Base-by-base conservation (phyloP, 225 moss, liverwort and hornwort genomes). In the Anthoceros angustus region DNA sequence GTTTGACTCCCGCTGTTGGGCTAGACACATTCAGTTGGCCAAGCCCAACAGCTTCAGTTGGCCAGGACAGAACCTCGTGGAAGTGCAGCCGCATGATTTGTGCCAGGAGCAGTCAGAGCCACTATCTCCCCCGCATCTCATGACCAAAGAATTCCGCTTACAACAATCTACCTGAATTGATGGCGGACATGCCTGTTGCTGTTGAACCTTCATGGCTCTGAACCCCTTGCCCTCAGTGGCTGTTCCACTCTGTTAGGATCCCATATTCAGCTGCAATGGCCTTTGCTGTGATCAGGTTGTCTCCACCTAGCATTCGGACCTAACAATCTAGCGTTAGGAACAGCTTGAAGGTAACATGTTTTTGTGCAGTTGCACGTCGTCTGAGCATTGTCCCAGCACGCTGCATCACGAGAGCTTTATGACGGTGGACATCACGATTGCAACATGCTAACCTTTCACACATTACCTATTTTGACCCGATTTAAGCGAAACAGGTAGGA, bases 251-350 rank as follows among this genome's bases (percentile, higher is more conserved):
- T 75, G 71, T 79, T 68, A 80, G 75, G 20, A 93, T 93, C 65
- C 92, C 92, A 73, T 89, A 93, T 76, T 93, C 92, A 39, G 75
- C 85, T 77, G 92, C 92, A 73, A 93, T 93, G n/a, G 92, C 92
- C 69, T 83, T 72, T 40, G 92, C 92, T 61, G 92, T 93, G 65
- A 89, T 86, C 71, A 93, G 24, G 60, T 93, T 89, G 75, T 93
- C 92, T 71, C 92, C 92, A 42, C 89, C 89, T 14, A 93, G 89
- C 92, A 93, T 87, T 25, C 87, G 80, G 43, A 87, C 83, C 88
- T 89, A n/a, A n/a, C n/a, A n/a, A n/a, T n/a, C n/a, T n/a, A n/a
- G n/a, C n/a, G n/a, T n/a, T n/a, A n/a, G n/a, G n/a, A 32, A 32
- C 32, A 32, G 32, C 32, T 32, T 32, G 32, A 32, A 32, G 32